Base-by-base conservation (phyloP, 179 eudicot species). In the Beta lomatogona region DNA sequence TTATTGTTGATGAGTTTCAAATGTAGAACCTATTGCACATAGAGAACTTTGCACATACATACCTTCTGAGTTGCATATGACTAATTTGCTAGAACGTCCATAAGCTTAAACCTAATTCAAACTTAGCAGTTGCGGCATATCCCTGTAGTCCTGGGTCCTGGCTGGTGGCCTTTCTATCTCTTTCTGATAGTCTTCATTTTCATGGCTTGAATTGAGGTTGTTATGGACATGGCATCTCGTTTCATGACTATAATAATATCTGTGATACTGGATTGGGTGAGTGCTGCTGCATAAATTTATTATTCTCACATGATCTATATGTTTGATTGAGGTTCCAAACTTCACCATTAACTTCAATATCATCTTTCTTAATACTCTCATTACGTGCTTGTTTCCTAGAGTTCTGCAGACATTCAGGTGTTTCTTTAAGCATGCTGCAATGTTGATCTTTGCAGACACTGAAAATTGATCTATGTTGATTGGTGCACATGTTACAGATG, bases 401-500 rank as follows among this genome's bases (percentile, higher is more conserved):
- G 36, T 57, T 45, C 58, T 64, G 10, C 52, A n/a, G 77, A 44
- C 7, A 10, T 22, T 73, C 5, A 68, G 59, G 16, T 53, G 53
- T 72, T 58, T 78, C 41, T 55, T 41, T 44, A 13, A 64, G 81
- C 60, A 10, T 82, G 64, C 14, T 13, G 12, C n/a, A 45, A 77
- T 73, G 57, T 50, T 74, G 21, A 57, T 54, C 53, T 77, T 63
- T 58, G 76, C 77, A 50, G 36, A 45, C 63, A 53, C 65, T 82
- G 53, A 78, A 36, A 54, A 25, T 71, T 44, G 19, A 7, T 74
- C 76, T 22, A 18, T 76, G 57, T 22, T 73, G 69, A 65, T 66
- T 58, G 48, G 69, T 68, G 57, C 54, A 25, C 75, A 22, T 79
- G 61, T 66, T 28, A 68, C 84, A 94, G 94, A 91, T 71, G 93